Base-by-base conservation (phyloP, 2,329 filamentous ascomycete genomes). In the Apiospora pterosperma region DNA sequence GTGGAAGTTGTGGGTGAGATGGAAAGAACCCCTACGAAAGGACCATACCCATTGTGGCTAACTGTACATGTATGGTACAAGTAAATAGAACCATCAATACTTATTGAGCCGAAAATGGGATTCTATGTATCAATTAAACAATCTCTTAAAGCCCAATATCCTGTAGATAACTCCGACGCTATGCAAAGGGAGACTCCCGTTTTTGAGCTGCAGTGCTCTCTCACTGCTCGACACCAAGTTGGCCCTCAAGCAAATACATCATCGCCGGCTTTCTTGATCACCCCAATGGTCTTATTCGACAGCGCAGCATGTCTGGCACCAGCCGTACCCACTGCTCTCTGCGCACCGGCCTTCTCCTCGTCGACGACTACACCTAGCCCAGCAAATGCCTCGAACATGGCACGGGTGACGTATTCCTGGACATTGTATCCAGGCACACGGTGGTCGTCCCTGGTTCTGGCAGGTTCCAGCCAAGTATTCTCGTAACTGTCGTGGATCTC, bases 341-440 rank as follows among this genome's bases (percentile, higher is more conserved):
- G 75, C 55, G 81, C 78, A 2, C 70, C 73, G 2, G 74, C 70
- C 77, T 86, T 86, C 73, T 97, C 94, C 58, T 97, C 93, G 39
- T 87, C 90, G 48, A 99, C 82, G 71, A 97, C 96, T 48, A 97
- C 92, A 0, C 92, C 93, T 66, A 99, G 77, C 0, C 96, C 96
- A 0, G 92, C 88, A 78, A 97, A 98, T 0, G 95, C 93, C 74
- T 97, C 94, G 66, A 92, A 91, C 74, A 99, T 80, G 28, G 92
- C 90, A 28, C 94, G 84, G 8, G 88, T 84, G 72, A 93, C 92
- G 74, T 96, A 98, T 74, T 97, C 93, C 38, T 86, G 82, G 52
- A 95, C 81, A 71, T 90, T 89, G 78, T 96, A 98, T 0, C 96
- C 96, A 36, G 93, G 94, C 19, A 92, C 92, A 62, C 85, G 80